Percentiles rank a stretch among this genome's conserved stretches.
phyloP scores from a whole-genome alignment of 2,329 filamentous ascomycete species.

The Geosmithia putterillii region DNA sequence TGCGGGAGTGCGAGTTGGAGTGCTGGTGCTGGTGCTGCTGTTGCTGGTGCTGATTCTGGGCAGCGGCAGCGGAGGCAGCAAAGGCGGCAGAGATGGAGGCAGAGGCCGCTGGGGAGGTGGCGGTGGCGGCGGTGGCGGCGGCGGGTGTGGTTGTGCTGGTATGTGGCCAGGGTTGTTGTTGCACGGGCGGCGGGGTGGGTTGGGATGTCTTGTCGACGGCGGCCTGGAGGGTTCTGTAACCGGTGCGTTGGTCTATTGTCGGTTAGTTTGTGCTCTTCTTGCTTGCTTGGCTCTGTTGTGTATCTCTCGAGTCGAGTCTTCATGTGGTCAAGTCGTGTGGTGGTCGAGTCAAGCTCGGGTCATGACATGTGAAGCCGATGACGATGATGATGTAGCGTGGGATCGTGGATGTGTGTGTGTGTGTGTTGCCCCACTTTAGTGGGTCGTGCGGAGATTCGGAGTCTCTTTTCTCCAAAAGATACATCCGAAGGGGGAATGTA shows the following conservation, averaged over 20 bases:
- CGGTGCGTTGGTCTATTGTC: slow-evolving; percentile 23
- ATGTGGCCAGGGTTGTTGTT: slow-evolving; percentile 3
- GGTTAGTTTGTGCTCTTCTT: slow-evolving; percentile 13
- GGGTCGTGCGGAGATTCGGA: background rate
- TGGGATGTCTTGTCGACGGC: slow-evolving; percentile 1
- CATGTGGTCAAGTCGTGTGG: too few relatives aligned
- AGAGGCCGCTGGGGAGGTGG: too few relatives aligned
- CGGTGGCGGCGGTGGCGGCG: slow-evolving; percentile 21
- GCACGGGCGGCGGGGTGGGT: slow-evolving; percentile 1
- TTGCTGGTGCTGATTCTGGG: too few relatives aligned
- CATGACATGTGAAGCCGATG: background rate
- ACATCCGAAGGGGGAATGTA: too few relatives aligned
- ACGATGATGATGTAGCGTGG: background rate
- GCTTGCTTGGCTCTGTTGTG: background rate
- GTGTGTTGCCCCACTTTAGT: too few relatives aligned
- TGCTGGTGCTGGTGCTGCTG: slow-evolving; percentile 16
- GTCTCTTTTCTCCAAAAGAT: background rate
- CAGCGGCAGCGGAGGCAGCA: background rate
- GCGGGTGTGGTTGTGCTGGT: slow-evolving; percentile 19
- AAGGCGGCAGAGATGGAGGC: background rate
- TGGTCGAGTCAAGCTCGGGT: too few relatives aligned
- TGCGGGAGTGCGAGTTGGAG: slow-evolving; percentile 23
- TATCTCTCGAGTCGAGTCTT: too few relatives aligned
- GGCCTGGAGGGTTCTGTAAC: slow-evolving; percentile 19
- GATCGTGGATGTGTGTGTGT: too few relatives aligned